Base-by-base conservation (phyloP, 192 early-diverging fungal species). In the Kappamyces sp. region DNA sequence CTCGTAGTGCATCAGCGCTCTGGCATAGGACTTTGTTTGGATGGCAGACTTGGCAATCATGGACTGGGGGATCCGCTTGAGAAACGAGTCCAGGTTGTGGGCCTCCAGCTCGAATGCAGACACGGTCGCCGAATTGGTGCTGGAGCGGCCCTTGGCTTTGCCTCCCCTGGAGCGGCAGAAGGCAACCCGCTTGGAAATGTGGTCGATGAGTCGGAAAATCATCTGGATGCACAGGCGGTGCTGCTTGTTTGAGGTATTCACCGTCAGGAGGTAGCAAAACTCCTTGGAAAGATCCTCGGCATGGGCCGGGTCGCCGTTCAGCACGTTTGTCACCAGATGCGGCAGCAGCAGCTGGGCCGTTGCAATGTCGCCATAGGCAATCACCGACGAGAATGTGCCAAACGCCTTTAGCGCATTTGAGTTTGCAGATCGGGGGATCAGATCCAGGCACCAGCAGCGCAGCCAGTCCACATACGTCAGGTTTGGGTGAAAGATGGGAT, bases 1-100 rank as follows among this genome's bases (percentile, higher is more conserved):
- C 49, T 91, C 89, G 42, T 75, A 83, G 46, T 91, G 86, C 40
- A 84, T 47, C 3, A 89, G 49, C 0, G 89, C 84, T 6, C 88
- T 72, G 5, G 85, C 77, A 53, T 85, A 86, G 0, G 85, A 80
- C 45, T 74, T 74, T 58, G 72, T 77, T 42, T 64, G 52, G 45
- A 74, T 81, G 0, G 89, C 75, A 2, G 85, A 81, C 30, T 69
- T 64, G 0, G 86, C 86, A 71, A 86, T 81, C 2, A 78, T 48
- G 4, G 66, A 59, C 35, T 87, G 70, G 0, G 88, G 84, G 30
- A 90, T 88, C 1, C 54, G 64, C 1, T 49, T 42, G 5, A 91
- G 55, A n/a, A 84, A 72, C 1, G 49, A n/a, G 14, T 78, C 68
- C 5, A 88, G 66, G 9, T 47, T 48, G 1, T 39, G 33, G 0